phyloP scores from a whole-genome alignment of 176 grass and related monocot species.

The Areca catechu region DNA sequence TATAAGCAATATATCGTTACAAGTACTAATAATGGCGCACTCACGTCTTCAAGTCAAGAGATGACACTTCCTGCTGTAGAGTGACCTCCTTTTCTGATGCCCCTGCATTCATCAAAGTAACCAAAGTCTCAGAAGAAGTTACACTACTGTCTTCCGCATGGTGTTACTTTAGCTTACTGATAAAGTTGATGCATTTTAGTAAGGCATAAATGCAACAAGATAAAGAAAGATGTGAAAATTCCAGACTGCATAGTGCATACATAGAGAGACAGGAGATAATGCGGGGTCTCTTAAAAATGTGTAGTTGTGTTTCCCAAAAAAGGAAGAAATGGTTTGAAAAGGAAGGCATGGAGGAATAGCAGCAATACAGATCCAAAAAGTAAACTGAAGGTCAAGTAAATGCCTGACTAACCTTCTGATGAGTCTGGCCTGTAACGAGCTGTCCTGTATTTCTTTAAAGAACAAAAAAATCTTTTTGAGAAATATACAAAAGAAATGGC shows the following conservation, averaged over 20 bases:
- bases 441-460: conserved; percentile 79
- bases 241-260: too few species aligned
- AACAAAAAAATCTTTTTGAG: conserved; percentile 16
- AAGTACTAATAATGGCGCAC: conserved; percentile 4
- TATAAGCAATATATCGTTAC: neutral
- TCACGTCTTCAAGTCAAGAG: conserved; percentile 80
- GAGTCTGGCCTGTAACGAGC: conserved; percentile 64
- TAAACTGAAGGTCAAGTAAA: neutral
- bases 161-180: neutral
- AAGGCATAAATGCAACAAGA: neutral
- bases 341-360: neutral
- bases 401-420: conserved; percentile 53
- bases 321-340: neutral
- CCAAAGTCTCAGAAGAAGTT: conserved; percentile 1
- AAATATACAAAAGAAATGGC: conserved; percentile 4
- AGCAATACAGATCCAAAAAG: conserved; percentile 2
- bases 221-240: too few species aligned
- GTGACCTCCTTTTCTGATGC: conserved; percentile 44
- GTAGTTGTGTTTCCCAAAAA: too few species aligned
- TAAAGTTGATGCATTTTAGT: neutral
- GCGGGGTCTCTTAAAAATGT: too few species aligned
- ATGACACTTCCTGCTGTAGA: conserved; percentile 52
- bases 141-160: neutral
- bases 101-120: conserved; percentile 17
- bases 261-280: too few species aligned